Conservation (phyloP, 176 grass and related monocot species). For the Bothriochloa decipiens region DNA sequence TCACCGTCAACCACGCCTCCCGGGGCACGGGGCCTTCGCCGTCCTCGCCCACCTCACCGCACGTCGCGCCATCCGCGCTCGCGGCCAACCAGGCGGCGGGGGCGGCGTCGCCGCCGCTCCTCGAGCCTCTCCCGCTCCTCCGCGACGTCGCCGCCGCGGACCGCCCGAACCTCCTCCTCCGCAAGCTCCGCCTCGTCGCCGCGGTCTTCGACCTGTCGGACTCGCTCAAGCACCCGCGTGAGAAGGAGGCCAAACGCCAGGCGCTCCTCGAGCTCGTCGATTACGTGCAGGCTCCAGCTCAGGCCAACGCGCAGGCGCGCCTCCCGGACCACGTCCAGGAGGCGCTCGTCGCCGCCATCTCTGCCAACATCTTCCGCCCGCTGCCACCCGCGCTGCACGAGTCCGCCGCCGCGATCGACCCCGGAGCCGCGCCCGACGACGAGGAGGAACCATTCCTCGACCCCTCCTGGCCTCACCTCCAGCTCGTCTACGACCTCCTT, state of each 20-base stretch:
- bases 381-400: conserved; percentile 72
- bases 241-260: conserved; percentile 92
- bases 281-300: conserved; percentile 68
- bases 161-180: conserved; percentile 67
- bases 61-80: conserved; percentile 31
- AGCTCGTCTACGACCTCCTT: conserved; percentile 85
- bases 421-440: conserved; percentile 59
- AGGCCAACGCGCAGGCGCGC: conserved; percentile 47
- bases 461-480: conserved; percentile 78
- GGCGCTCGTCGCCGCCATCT: conserved; percentile 64
- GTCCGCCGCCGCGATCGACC: conserved; percentile 58
- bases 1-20: conserved; percentile 83
- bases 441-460: conserved; percentile 93
- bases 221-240: conserved; percentile 64
- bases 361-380: conserved; percentile 74
- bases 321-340: conserved; percentile 79
- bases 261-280: conserved; percentile 83
- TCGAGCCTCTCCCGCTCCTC: conserved; percentile 80
- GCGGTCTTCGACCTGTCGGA: conserved; percentile 79
- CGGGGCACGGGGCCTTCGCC: conserved; percentile 51
- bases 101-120: conserved; percentile 47
- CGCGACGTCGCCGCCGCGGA: conserved; percentile 69
- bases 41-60: conserved; percentile 49
- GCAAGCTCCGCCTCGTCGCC: conserved; percentile 82
- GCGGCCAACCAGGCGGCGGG: not conserved